Conservation (phyloP, 2,329 filamentous ascomycete species). For the Aspergillus felis region DNA sequence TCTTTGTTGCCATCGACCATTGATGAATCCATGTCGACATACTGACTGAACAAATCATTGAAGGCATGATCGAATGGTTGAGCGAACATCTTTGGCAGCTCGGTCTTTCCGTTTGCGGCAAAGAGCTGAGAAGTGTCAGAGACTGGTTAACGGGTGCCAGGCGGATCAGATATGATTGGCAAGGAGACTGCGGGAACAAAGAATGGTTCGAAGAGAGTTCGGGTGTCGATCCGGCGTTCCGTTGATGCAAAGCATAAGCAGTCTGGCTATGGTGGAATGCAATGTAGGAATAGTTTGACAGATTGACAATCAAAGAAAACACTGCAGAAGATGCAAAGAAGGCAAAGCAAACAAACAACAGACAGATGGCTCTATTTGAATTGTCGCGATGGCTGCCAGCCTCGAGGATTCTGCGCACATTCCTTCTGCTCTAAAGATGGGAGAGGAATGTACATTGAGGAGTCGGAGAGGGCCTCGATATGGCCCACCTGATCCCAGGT, state of each 20-base stretch:
- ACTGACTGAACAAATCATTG: conserved; percentile 62
- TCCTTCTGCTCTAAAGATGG: conserved; percentile 32
- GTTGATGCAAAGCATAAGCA: conserved; percentile 1
- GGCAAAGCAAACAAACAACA: conserved; percentile 44
- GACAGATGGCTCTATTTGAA: conserved; percentile 37
- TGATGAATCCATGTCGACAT: conserved; percentile 56
- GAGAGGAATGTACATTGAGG: conserved; percentile 29
- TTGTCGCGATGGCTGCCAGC: conserved; percentile 28
- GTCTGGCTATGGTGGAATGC: conserved; percentile 19
- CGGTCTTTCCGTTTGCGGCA: conserved; percentile 47
- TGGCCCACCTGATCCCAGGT: conserved; percentile 19
- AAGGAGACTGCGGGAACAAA: conserved; percentile 11
- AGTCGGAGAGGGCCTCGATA: conserved; percentile 17
- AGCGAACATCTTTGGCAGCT: conserved; percentile 49
- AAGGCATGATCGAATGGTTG: conserved; percentile 50
- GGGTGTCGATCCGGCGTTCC: conserved; percentile 19
- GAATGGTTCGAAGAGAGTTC: conserved; percentile 19
- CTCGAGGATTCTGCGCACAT: conserved; percentile 34
- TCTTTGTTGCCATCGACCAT: conserved; percentile 47
- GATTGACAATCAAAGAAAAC: conserved; percentile 37
- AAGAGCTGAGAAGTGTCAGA: conserved; percentile 20
- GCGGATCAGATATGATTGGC: conserved; percentile 29
- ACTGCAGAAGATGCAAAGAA: conserved; percentile 40
- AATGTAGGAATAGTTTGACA: conserved; percentile 30
- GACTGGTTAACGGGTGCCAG: conserved; percentile 15